Evolutionary conservation across 2,329 filamentous ascomycete species (phyloP).

Genomic region (Aureobasidium melanogenum): DNA sequence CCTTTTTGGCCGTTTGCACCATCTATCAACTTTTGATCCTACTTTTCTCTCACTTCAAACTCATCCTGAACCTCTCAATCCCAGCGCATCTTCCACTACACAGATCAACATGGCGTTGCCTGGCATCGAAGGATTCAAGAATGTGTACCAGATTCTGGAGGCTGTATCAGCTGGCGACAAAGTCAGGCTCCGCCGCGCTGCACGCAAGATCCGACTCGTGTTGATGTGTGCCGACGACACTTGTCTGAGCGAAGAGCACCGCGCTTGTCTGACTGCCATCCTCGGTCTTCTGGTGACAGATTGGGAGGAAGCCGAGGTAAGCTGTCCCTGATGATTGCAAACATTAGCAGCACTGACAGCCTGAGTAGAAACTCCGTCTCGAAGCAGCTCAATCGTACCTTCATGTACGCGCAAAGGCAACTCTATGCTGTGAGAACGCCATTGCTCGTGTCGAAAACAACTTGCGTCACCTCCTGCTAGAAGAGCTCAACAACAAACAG

Average conservation of each 20-base stretch:
- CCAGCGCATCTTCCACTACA: background rate
- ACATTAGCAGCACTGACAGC: background rate
- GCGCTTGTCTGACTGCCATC: background rate
- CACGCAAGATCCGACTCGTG: slow-evolving; percentile 5
- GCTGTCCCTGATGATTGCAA: background rate
- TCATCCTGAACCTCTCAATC: background rate
- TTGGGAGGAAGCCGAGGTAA: slow-evolving; percentile 2
- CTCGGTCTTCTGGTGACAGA: background rate
- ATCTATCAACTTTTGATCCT: background rate
- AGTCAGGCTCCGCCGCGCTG: background rate
- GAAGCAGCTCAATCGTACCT: background rate
- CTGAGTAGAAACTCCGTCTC: background rate
- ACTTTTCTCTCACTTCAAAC: background rate
- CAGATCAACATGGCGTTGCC: background rate
- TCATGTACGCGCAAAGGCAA: background rate
- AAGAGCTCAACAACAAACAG: background rate
- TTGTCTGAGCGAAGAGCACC: background rate
- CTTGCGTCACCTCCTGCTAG: background rate
- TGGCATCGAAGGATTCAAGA: slow-evolving; percentile 1
- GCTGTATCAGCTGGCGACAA: background rate
- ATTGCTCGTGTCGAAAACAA: background rate
- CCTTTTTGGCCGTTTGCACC: background rate
- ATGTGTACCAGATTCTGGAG: background rate
- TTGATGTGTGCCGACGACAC: background rate
- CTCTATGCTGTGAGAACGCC: background rate